A percentile compares a stretch with the other conserved stretches of the same genome.
These are phyloP conservation scores for Truncatella angustata DNA, from an alignment of 2,329 filamentous ascomycete species.

Conservation along the genomic window DNA sequence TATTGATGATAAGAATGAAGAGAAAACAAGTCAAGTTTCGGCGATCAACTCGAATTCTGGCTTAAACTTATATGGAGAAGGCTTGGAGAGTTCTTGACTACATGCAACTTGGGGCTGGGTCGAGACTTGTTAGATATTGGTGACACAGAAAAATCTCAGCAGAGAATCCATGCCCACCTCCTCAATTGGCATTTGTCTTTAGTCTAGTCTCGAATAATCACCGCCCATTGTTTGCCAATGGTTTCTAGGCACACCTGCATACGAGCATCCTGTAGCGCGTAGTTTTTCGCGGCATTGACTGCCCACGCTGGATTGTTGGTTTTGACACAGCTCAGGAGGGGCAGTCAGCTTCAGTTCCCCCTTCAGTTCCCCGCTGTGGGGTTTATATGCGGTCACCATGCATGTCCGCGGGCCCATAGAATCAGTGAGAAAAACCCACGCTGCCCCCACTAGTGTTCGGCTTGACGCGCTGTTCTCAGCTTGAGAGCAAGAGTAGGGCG, in stretches of 20 bases:
- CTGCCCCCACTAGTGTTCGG: slow-evolving; percentile 1
- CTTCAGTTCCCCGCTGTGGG: slow-evolving; percentile 18
- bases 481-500: too few species aligned
- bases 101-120: neutral
- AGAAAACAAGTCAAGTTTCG: neutral
- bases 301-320: too few species aligned
- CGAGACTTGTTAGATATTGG: neutral
- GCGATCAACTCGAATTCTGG: neutral
- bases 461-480: neutral
- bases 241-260: neutral
- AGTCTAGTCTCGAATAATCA: neutral
- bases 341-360: neutral
- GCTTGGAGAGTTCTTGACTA: neutral
- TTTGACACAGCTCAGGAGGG: too few species aligned
- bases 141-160: neutral
- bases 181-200: neutral
- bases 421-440: neutral
- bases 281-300: neutral
- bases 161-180: neutral
- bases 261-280: neutral
- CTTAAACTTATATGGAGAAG: slow-evolving; percentile 1
- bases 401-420: slow-evolving; percentile 11
- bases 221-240: neutral
- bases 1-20: too few species aligned
- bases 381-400: slow-evolving; percentile 21